Conservation (phyloP, 805 yeast species). For the Pichia manshurica region DNA sequence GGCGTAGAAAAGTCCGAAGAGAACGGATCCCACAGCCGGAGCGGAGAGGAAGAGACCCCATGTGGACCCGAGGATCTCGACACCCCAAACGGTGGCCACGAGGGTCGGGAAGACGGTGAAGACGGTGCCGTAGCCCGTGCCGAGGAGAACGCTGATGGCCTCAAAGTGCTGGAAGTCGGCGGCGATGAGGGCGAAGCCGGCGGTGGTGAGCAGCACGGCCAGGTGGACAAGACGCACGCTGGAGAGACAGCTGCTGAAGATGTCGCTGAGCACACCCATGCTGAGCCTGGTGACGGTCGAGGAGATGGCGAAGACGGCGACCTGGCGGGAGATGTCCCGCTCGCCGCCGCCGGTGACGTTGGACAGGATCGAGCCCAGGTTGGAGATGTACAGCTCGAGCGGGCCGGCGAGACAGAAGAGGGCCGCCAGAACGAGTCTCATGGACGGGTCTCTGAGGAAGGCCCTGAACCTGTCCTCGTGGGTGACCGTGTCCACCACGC, state of each 20-base stretch:
- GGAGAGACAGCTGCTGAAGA: slow-evolving; percentile 28
- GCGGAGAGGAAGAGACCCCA: slow-evolving; percentile 89
- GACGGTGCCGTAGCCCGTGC: slow-evolving; percentile 71
- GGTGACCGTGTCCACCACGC: slow-evolving; percentile 5
- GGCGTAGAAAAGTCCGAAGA: slow-evolving; percentile 69
- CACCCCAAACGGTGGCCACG: slow-evolving; percentile 78
- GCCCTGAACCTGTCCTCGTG: slow-evolving; percentile 24
- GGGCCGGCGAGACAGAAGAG: slow-evolving; percentile 75
- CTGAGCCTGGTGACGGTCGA: slow-evolving; percentile 65
- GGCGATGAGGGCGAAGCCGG: slow-evolving; percentile 12
- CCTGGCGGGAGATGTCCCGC: slow-evolving; percentile 39
- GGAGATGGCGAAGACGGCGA: slow-evolving; percentile 52
- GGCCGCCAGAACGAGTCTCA: slow-evolving; percentile 58
- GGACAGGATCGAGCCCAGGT: slow-evolving; percentile 62
- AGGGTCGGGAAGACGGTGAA: slow-evolving; percentile 81
- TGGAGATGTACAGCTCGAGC: slow-evolving; percentile 75
- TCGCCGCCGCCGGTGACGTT: slow-evolving; percentile 22
- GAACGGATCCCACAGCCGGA: slow-evolving; percentile 75
- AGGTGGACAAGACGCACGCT: not conserved
- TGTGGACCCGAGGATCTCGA: slow-evolving; percentile 77
- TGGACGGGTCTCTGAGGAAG: slow-evolving; percentile 47
- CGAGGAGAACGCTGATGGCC: slow-evolving; percentile 42
- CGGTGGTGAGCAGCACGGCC: not conserved
- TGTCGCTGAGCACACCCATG: slow-evolving; percentile 64
- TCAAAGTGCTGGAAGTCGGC: slow-evolving; percentile 11